phyloP scores from a whole-genome alignment of 495 filamentous ascomycete species.

The Evernia prunastri region DNA sequence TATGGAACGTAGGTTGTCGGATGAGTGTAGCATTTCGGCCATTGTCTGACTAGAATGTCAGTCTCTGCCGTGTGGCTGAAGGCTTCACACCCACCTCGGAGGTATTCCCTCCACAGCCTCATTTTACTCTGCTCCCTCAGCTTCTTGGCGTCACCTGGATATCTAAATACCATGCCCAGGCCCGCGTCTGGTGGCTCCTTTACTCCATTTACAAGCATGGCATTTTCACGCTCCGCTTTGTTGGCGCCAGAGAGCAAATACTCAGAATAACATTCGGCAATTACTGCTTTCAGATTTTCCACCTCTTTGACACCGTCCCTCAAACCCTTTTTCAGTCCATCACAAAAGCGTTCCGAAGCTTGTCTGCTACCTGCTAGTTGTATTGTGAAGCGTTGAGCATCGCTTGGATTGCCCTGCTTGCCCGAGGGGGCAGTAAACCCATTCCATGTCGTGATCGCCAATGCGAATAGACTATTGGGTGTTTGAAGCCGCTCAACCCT shows the following conservation, averaged over 20 bases:
- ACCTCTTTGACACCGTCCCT: conserved; percentile 80
- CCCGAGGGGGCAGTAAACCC: conserved; percentile 48
- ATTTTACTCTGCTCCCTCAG: conserved; percentile 94
- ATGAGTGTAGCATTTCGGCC: conserved; percentile 88
- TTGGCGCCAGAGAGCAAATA: conserved; percentile 62
- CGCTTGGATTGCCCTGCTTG: conserved; percentile 49
- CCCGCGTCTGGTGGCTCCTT: conserved; percentile 83
- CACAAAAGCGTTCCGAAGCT: conserved; percentile 91
- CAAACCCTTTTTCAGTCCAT: conserved; percentile 83
- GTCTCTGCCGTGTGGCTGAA: background rate
- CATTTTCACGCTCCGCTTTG: conserved; percentile 34
- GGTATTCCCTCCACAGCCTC: conserved; percentile 92
- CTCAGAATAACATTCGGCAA: conserved; percentile 85
- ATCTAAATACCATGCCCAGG: conserved; percentile 85
- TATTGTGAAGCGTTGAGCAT: conserved; percentile 77
- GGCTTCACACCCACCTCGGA: conserved; percentile 52
- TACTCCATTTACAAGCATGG: conserved; percentile 34
- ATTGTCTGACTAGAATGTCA: conserved; percentile 57
- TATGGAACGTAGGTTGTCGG: conserved; percentile 94
- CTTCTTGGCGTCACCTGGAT: conserved; percentile 94
- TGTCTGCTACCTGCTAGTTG: conserved; percentile 83
- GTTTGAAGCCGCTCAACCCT: conserved; percentile 88
- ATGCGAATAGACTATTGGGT: conserved; percentile 82
- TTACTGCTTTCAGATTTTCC: conserved; percentile 68
- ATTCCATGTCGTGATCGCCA: conserved; percentile 95